Percentiles rank a stretch among this genome's conserved stretches.
These are phyloP conservation scores for Plenodomus biglobosus DNA, from an alignment of 2,329 filamentous ascomycete genomes.

Conservation along the genomic window DNA sequence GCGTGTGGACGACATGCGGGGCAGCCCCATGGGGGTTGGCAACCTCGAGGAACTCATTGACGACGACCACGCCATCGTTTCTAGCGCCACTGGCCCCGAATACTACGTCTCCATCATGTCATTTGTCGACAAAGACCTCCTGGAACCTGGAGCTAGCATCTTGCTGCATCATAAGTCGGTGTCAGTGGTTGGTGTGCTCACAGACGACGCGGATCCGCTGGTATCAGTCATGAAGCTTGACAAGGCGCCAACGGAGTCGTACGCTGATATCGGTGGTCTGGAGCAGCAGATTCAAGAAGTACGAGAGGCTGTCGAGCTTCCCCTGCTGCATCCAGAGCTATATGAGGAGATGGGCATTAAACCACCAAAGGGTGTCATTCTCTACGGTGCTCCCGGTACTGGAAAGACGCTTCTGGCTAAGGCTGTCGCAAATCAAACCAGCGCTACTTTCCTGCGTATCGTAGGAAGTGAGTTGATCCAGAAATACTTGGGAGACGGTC, in stretches of 20 bases:
- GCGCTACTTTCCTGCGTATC: constrained; percentile 94
- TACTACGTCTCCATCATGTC: constrained; percentile 99
- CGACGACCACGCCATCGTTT: constrained; percentile 98
- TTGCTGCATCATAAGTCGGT: constrained; percentile 97
- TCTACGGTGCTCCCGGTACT: constrained; percentile 95
- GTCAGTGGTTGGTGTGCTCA: constrained; percentile 94
- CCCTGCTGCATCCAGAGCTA: constrained; percentile 89
- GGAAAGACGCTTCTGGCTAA: constrained; percentile 96
- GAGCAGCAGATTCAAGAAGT: constrained; percentile 97
- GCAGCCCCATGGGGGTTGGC: constrained; percentile 97
- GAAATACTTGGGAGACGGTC: constrained; percentile 97
- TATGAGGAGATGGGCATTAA: constrained; percentile 99
- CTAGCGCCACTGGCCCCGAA: constrained; percentile 93
- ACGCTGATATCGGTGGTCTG: constrained; percentile 96
- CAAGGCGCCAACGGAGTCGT: constrained; percentile 96
- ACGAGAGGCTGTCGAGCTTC: constrained; percentile 92
- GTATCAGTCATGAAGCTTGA: constrained; percentile 99
- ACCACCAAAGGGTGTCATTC: constrained; percentile 97
- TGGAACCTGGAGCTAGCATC: constrained; percentile 94
- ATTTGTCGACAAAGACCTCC: constrained; percentile 97
- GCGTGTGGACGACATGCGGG: constrained; percentile 96
- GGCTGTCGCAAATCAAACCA: constrained; percentile 98
- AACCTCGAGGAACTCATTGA: constrained; percentile 99
- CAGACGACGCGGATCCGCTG: constrained; percentile 90
- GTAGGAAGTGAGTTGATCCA: constrained; percentile 97